Percentiles rank a stretch among this genome's conserved stretches.
Evolutionary conservation across 768 basidiomycete species (phyloP).

Genomic region (Calocera viscosa): DNA sequence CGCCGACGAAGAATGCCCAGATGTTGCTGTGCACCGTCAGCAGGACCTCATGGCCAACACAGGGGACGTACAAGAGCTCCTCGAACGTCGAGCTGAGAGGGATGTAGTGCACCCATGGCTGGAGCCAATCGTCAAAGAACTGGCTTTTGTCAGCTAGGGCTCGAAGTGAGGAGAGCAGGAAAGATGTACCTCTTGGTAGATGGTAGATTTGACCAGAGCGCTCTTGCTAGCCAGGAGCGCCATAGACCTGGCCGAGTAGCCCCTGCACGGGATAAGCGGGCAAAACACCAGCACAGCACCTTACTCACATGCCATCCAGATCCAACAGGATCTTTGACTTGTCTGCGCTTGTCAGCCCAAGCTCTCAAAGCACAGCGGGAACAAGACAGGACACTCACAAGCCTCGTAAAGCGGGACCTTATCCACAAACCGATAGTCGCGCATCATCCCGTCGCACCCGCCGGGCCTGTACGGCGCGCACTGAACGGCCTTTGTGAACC

Average conservation of each 20-base stretch:
- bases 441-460: constrained; percentile 2
- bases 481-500: not conserved
- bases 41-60: not conserved
- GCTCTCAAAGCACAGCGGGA: too few relatives aligned
- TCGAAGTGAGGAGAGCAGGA: constrained; percentile 6
- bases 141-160: not conserved
- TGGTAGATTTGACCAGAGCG: constrained; percentile 7
- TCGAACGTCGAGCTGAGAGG: constrained; percentile 7
- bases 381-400: not conserved
- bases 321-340: constrained; percentile 9
- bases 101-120: constrained; percentile 12
- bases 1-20: constrained; percentile 9
- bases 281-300: too few relatives aligned
- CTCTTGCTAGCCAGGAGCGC: constrained; percentile 9
- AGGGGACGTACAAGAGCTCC: constrained; percentile 9
- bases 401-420: constrained; percentile 5
- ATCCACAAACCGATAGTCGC: not conserved
- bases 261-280: not conserved
- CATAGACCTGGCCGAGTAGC: constrained; percentile 11
- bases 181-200: constrained; percentile 16
- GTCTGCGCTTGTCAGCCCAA: not conserved
- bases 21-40: not conserved
- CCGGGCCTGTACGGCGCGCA: constrained; percentile 9
- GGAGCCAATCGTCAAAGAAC: constrained; percentile 9
- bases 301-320: constrained; percentile 5